These are phyloP conservation scores for Coniferiporia weirii DNA, from an alignment of 1,284 basidiomycete species.

Conservation along the genomic window DNA sequence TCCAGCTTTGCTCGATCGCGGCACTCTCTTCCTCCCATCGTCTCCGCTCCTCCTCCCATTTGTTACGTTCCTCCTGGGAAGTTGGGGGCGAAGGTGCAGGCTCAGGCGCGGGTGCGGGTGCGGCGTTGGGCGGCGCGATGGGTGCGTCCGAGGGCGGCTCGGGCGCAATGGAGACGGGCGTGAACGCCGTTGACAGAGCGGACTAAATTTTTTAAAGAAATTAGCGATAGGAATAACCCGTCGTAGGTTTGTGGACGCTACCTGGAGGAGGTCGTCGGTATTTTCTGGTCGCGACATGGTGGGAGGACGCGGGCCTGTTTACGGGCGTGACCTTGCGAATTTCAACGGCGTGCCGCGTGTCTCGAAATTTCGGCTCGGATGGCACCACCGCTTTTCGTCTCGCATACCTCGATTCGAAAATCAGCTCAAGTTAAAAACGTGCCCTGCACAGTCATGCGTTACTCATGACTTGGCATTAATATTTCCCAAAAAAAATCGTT, in stretches of 20 bases:
- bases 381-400: background rate
- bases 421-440: no score
- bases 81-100: background rate
- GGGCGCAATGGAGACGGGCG: slow-evolving; percentile 4
- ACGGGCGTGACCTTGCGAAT: background rate
- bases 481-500: no score
- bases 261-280: background rate
- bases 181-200: slow-evolving; percentile 15
- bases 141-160: background rate
- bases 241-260: background rate
- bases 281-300: background rate
- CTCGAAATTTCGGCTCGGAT: background rate
- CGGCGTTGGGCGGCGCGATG: background rate
- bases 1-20: slow-evolving; percentile 65
- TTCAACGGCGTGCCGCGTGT: background rate
- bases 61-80: slow-evolving; percentile 22
- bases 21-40: slow-evolving; percentile 49
- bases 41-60: slow-evolving; percentile 37
- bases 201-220: background rate
- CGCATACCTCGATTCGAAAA: no score
- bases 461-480: no score
- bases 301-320: background rate
- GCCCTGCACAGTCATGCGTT: no score
- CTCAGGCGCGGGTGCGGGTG: background rate
- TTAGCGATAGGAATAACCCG: background rate